Percentiles rank a stretch among this genome's conserved stretches.
Conservation (phyloP, 139 green algal species). For the Coccomyxa sp. region DNA sequence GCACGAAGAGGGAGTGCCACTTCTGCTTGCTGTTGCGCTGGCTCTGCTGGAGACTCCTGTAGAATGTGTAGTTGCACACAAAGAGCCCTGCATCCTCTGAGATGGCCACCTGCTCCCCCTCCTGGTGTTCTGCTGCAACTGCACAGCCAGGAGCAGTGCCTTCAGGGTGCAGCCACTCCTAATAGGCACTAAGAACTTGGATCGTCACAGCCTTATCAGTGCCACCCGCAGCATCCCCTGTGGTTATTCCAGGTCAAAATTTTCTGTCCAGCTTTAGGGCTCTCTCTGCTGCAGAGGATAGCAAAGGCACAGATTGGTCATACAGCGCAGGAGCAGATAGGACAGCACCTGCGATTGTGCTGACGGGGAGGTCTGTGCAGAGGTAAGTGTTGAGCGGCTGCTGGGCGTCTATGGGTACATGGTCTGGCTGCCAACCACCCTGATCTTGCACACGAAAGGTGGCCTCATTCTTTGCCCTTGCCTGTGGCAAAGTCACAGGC, state of each 20-base stretch:
- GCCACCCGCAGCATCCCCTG: no score
- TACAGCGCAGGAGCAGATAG: not conserved
- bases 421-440: not conserved
- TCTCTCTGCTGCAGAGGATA: no score
- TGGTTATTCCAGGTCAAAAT: no score
- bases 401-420: not conserved
- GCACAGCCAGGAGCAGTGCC: no score
- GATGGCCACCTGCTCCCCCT: no score
- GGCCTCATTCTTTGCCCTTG: not conserved
- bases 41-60: constrained; percentile 11
- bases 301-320: not conserved
- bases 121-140: no score
- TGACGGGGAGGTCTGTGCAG: not conserved
- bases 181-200: no score
- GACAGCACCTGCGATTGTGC: not conserved
- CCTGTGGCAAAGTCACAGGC: not conserved
- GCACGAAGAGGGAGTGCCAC: constrained; percentile 23
- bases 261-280: no score
- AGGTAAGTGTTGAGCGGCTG: not conserved
- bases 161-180: no score
- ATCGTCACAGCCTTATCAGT: no score
- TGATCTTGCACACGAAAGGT: not conserved
- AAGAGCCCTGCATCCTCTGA: constrained; percentile 9
- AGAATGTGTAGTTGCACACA: constrained; percentile 23
- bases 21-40: not conserved